Conservation (phyloP, 768 basidiomycete species). For the Amanita pseudoporphyria region DNA sequence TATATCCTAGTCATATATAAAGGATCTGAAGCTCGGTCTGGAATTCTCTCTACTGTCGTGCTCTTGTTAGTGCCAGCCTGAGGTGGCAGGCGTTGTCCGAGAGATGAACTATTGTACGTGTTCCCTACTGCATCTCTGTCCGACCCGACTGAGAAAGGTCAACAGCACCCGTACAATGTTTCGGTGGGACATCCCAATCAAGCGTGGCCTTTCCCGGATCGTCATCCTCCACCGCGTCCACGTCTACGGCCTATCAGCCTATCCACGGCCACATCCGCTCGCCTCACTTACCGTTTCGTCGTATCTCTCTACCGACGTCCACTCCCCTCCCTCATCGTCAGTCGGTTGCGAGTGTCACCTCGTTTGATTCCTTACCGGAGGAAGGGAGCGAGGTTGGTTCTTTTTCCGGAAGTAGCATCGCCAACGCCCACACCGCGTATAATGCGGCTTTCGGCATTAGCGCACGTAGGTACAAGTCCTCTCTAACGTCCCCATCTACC, state of each 20-base stretch:
- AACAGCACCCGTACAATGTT: too few species aligned
- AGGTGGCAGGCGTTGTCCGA: too few species aligned
- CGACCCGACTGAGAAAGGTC: too few species aligned
- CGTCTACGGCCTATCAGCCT: neutral
- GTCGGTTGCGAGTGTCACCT: constrained; percentile 61
- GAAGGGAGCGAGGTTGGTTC: constrained; percentile 19
- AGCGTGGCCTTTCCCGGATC: constrained; percentile 1
- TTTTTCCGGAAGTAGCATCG: neutral
- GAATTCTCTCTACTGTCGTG: too few species aligned
- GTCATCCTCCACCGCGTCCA: too few species aligned
- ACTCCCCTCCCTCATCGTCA: constrained; percentile 46
- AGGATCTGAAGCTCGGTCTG: too few species aligned
- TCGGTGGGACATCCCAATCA: neutral
- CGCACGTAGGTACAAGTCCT: constrained; percentile 12
- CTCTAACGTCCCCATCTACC: neutral
- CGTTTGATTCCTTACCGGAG: constrained; percentile 65
- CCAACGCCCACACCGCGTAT: constrained; percentile 14
- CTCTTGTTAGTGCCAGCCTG: too few species aligned
- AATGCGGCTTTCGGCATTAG: constrained; percentile 22
- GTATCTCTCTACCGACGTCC: constrained; percentile 50
- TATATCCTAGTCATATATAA: too few species aligned
- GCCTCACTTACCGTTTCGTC: constrained; percentile 45
- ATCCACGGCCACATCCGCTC: constrained; percentile 19
- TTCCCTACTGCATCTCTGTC: too few species aligned
- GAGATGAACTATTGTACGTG: too few species aligned